Evolutionary conservation across 2,329 filamentous ascomycete species (phyloP), one percentile per base, ranked within the genome.

Genomic region (Cladosporium sp.): DNA sequence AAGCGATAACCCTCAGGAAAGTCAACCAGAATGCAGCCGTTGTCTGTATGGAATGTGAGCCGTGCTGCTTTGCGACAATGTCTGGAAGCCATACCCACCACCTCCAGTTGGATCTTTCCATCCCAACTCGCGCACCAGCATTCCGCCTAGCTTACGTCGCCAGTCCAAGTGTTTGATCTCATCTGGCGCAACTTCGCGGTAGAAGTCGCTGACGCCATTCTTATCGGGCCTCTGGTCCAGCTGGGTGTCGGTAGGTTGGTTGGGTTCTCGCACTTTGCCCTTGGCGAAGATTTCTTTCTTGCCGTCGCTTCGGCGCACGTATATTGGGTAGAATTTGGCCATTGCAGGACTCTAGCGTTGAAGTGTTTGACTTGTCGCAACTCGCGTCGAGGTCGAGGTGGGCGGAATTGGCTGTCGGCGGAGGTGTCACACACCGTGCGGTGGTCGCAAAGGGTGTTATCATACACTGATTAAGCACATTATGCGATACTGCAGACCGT

Each of bases 121-220:
- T 29, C 67, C 80, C 52, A 86, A 71, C 70, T 85, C 81, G 69
- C 82, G 77, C 71, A 84, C 78, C 31, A 86, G 76, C 84, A 87
- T 86, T n/a, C 83, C 83, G 26, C 83, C 85, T 65, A 87, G 77
- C 76, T 87, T 87, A 67, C 84, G 78, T 64, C 84, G 78, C 85
- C 85, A 87, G 69, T 87, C 85, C 7, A 84, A 71, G 69, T 84
- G 81, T 71, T 86, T 86, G 5, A 79, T 73, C 68, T 86, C 83
- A 55, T 84, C 80, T 11, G 77, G 73, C 12, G 78, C 77, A 7
- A 86, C 78, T 67, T 81, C 76, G 65, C 82, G 80, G 75, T 86
- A 87, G 75, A 79, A 86, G 74, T 86, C 83, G 66, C 80, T 79
- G 64, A 83, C 78, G 49, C 84, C 85, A 70, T 85, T 80, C 29